Conservation (phyloP, 78 protist genomes). For the Parvularia atlantis region DNA sequence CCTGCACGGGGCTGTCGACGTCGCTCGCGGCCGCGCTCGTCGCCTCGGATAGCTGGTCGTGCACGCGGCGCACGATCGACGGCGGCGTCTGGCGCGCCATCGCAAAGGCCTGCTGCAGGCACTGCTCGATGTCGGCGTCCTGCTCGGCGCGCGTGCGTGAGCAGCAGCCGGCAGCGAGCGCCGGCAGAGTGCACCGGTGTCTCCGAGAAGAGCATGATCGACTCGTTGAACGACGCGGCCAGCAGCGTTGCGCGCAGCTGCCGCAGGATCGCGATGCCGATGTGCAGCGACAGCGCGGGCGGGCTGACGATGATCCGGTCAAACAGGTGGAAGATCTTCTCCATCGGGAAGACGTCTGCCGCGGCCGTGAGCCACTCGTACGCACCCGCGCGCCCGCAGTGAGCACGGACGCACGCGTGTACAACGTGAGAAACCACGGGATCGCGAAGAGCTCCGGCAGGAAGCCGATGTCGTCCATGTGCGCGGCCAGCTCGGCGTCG, state of each 20-base stretch:
- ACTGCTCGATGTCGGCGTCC: no score
- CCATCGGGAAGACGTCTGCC: slow-evolving; percentile 47
- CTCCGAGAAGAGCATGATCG: slow-evolving; percentile 40
- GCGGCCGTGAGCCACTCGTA: not conserved
- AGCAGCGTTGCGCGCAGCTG: slow-evolving; percentile 37
- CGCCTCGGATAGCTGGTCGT: no score
- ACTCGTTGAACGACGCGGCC: slow-evolving; percentile 19
- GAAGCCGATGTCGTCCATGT: slow-evolving; percentile 36
- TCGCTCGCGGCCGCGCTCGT: no score
- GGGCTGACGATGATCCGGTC: slow-evolving; percentile 56
- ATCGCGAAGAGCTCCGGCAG: slow-evolving; percentile 63
- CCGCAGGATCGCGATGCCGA: slow-evolving; percentile 46
- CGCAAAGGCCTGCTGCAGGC: no score
- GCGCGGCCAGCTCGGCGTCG: slow-evolving; percentile 53
- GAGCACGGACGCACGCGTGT: slow-evolving; percentile 23
- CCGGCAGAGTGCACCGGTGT: no score
- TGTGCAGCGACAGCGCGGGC: slow-evolving; percentile 31
- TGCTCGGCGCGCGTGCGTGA: no score
- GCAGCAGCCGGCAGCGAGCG: no score
- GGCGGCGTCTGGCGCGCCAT: no score
- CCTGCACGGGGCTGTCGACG: no score
- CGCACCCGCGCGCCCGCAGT: no score
- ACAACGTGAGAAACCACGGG: slow-evolving; percentile 68
- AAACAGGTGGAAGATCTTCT: slow-evolving; percentile 53
- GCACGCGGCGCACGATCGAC: no score